Evolutionary conservation across 352 stramenopile species (phyloP).

Genomic region (Pythium guiyangense): DNA sequence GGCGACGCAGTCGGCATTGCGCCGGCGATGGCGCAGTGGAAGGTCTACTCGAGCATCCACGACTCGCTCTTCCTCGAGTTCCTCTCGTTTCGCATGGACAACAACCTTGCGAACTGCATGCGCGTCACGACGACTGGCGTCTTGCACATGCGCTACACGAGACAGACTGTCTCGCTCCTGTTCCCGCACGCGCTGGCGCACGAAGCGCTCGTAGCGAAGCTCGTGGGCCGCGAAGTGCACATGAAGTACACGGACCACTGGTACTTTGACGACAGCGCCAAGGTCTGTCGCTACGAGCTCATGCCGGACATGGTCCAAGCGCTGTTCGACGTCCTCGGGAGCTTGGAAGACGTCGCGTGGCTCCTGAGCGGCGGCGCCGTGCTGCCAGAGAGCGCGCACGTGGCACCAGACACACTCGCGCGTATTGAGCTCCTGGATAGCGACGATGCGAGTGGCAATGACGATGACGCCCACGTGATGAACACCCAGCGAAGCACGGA

Average conservation of each 20-base stretch:
- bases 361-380: constrained; percentile 18
- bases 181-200: constrained; percentile 29
- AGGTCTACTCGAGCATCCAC: constrained; percentile 14
- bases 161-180: constrained; percentile 23
- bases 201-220: constrained; percentile 19
- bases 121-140: constrained; percentile 18
- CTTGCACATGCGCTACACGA: constrained; percentile 30
- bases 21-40: constrained; percentile 15
- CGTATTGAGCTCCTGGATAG: neutral
- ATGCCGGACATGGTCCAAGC: constrained; percentile 24
- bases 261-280: constrained; percentile 20
- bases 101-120: constrained; percentile 5
- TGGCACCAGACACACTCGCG: neutral
- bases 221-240: constrained; percentile 26
- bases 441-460: neutral
- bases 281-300: constrained; percentile 15
- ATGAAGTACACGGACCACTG: constrained; percentile 27
- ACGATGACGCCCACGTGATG: neutral
- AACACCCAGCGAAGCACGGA: neutral
- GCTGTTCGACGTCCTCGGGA: constrained; percentile 24
- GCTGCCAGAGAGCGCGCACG: constrained; percentile 5
- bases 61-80: constrained; percentile 16
- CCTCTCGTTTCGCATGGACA: constrained; percentile 9
- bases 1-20: constrained; percentile 5
- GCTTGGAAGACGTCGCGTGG: constrained; percentile 18